Base-by-base conservation (phyloP, 495 filamentous ascomycete genomes). In the Annulohypoxylon moriforme region DNA sequence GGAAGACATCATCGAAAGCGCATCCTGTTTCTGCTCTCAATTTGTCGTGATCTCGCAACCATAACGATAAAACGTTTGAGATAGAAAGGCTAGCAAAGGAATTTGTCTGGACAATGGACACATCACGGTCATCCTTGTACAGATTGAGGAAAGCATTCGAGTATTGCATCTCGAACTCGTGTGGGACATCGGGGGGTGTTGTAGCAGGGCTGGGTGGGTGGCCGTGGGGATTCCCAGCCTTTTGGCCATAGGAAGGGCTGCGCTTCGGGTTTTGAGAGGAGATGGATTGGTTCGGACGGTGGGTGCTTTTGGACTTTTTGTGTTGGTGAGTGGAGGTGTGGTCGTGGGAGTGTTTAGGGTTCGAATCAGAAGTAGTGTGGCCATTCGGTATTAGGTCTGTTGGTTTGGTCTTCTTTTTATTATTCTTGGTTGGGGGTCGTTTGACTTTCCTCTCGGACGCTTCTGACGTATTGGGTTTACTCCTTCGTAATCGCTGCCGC, bases 221-320 rank as follows among this genome's bases (percentile, higher is more conserved):
- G 4, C 74, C 78, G 18, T 84, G 79, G 50, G 75, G 76, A 56
- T 81, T 73, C 14, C 77, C 77, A 22, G 78, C 69, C 31, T 80
- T 69, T 58, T 75, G 78, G n/a, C 78, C 76, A 50, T 83, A 81
- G 0, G 85, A 82, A 65, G 87, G 86, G 57, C 83, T 87, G 59
- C 86, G 83, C 75, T 88, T 90, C 50, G 82, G 69, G 42, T 84
- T 78, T 29, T 85, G 82, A n/a, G 87, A 89, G 65, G 85, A 88
- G 64, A 92, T 80, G 0, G 94, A 97, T 42, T 87, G 86, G 6
- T 87, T 92, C 4, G 89, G 75, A 42, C 89, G 90, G 80, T 97
- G 94, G 56, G 83, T 87, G 11, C 84, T 91, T 76, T 97, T 97
- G 0, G 90, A 72, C 72, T 91, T 93, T 77, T 97, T 98, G 46